phyloP scores from a whole-genome alignment of 331 rosid species.

The Erythrophleum ivorense region DNA sequence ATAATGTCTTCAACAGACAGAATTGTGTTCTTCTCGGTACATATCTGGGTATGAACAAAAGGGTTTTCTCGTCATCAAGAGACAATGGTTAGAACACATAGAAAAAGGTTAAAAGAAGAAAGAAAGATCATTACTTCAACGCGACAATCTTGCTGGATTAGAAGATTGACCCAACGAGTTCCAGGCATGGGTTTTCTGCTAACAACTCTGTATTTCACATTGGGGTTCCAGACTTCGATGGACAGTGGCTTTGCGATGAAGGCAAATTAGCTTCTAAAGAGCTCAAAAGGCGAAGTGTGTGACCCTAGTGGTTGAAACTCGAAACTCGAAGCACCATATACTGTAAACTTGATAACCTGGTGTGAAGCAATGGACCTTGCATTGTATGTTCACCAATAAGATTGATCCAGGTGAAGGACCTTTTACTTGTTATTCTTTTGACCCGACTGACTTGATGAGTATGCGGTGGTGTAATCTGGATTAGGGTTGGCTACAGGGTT shows the following conservation, averaged over 20 bases:
- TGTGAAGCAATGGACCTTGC: neutral
- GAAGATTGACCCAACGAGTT: slow-evolving; percentile 97
- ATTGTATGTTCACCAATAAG: slow-evolving; percentile 19
- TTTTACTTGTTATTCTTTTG: neutral
- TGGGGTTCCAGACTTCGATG: slow-evolving; percentile 81
- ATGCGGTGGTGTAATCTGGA: slow-evolving; percentile 1
- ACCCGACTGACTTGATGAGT: neutral
- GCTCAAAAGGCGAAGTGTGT: no score
- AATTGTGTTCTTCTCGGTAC: slow-evolving; percentile 93
- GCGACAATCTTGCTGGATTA: slow-evolving; percentile 86
- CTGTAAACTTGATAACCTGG: slow-evolving; percentile 17
- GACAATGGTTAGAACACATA: neutral
- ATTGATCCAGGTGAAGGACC: neutral
- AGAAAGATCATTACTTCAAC: slow-evolving; percentile 67
- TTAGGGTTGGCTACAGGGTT: slow-evolving; percentile 8
- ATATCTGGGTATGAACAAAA: slow-evolving; percentile 55
- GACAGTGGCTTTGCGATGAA: slow-evolving; percentile 16
- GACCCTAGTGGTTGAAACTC: neutral
- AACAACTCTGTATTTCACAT: slow-evolving; percentile 89
- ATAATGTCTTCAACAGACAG: slow-evolving; percentile 91
- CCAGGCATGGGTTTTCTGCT: slow-evolving; percentile 99
- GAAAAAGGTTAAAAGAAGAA: neutral
- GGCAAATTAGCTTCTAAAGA: neutral
- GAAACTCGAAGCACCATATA: no score
- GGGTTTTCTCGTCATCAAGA: neutral